These are phyloP conservation scores for Linnemannia schmuckeri DNA, from an alignment of 192 early-diverging fungal species.

Conservation along the genomic window DNA sequence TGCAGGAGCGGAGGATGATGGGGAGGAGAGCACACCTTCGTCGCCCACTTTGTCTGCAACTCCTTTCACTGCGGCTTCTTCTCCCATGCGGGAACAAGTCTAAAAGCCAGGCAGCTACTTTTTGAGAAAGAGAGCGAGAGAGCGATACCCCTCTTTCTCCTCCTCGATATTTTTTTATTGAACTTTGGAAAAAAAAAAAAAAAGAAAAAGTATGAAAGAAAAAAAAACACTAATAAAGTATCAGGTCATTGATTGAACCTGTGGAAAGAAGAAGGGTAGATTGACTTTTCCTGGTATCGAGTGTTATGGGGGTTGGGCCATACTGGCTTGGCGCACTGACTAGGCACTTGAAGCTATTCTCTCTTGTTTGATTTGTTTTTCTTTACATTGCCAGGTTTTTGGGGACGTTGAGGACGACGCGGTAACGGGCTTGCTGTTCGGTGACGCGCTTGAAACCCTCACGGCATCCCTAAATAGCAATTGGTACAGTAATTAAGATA, in stretches of 20 bases:
- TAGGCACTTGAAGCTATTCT: too few relatives aligned
- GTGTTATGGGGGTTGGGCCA: too few relatives aligned
- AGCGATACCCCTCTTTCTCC: constrained; percentile 11
- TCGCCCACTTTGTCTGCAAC: neutral
- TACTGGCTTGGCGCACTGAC: too few relatives aligned
- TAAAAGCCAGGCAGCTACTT: neutral
- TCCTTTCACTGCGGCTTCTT: neutral
- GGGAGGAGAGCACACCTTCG: neutral
- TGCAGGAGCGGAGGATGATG: neutral
- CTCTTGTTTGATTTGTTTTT: neutral
- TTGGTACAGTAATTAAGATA: constrained; percentile 12
- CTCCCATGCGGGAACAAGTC: neutral
- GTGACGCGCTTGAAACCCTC: constrained; percentile 71
- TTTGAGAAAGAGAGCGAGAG: neutral
- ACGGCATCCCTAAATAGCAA: constrained; percentile 56
- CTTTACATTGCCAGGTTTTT: constrained; percentile 20
- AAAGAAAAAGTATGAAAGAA: neutral
- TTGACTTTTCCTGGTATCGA: too few relatives aligned
- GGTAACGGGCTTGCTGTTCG: constrained; percentile 71
- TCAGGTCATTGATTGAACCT: too few relatives aligned
- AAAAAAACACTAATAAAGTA: neutral
- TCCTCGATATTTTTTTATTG: constrained; percentile 14
- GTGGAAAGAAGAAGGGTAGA: too few relatives aligned
- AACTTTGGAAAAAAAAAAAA: too few relatives aligned
- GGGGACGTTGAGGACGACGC: constrained; percentile 70